Percentiles rank a stretch among this genome's conserved stretches.
Evolutionary conservation across 352 stramenopile species (phyloP).

Genomic region (Vaucheria bursata): DNA sequence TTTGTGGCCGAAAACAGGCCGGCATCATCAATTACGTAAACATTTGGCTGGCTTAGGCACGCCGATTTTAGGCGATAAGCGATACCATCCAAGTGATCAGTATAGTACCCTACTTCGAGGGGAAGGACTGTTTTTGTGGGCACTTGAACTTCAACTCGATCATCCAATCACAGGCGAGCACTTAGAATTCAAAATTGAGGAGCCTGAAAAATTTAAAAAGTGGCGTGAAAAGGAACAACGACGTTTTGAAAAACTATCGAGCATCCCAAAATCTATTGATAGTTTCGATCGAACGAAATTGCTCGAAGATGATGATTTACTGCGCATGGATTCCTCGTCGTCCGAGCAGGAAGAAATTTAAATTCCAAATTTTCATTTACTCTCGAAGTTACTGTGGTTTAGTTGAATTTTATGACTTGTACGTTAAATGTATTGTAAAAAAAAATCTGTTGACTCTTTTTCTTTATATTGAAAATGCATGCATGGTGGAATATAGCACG

Average conservation of each 20-base stretch:
- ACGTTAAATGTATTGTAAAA: too few relatives aligned
- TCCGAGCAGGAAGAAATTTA: too few relatives aligned
- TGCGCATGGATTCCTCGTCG: too few relatives aligned
- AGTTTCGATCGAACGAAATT: too few relatives aligned
- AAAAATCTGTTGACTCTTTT: too few relatives aligned
- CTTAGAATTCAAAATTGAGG: constrained; percentile 21
- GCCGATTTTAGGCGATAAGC: constrained; percentile 23
- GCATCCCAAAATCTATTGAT: too few relatives aligned
- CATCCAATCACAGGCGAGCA: constrained; percentile 31
- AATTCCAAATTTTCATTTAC: too few relatives aligned
- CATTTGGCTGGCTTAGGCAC: constrained; percentile 18
- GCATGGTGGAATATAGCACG: too few relatives aligned
- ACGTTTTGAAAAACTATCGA: background rate
- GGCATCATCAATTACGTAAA: constrained; percentile 26
- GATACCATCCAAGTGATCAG: constrained; percentile 3
- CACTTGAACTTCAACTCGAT: constrained; percentile 18
- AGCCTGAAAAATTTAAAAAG: constrained; percentile 28
- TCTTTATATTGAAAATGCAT: too few relatives aligned
- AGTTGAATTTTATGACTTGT: too few relatives aligned
- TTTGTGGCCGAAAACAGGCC: constrained; percentile 16
- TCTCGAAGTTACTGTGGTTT: too few relatives aligned
- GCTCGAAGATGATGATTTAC: too few relatives aligned
- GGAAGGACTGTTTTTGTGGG: constrained; percentile 22
- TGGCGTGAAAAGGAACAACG: constrained; percentile 30
- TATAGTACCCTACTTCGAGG: background rate